These are phyloP conservation scores for Tremella mesenterica DNA, from an alignment of 768 basidiomycete genomes.

Conservation along the genomic window DNA sequence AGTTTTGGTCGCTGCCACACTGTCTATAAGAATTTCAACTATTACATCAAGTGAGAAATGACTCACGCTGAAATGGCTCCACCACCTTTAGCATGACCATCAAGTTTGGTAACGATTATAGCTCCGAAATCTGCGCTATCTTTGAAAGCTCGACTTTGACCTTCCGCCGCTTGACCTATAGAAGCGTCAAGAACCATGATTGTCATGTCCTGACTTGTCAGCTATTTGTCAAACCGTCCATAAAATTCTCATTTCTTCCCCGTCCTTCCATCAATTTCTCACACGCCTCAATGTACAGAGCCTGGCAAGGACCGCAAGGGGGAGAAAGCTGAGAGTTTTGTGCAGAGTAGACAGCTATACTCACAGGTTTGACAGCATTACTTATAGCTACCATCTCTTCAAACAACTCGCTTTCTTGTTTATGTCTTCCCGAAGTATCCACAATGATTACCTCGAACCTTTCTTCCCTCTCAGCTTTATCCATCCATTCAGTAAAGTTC, in stretches of 20 bases:
- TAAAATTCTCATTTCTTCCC: too few species aligned
- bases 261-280: too few species aligned
- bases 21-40: constrained; percentile 38
- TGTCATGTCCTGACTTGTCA: constrained; percentile 60
- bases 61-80: constrained; percentile 97
- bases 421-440: constrained; percentile 93
- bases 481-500: background rate
- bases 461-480: constrained; percentile 47
- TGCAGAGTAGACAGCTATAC: constrained; percentile 4
- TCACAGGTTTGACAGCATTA: constrained; percentile 73
- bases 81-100: constrained; percentile 97
- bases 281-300: too few species aligned
- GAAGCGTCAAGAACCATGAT: constrained; percentile 92
- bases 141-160: constrained; percentile 93
- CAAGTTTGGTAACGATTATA: constrained; percentile 99
- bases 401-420: constrained; percentile 93
- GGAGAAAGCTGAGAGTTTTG: background rate
- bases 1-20: constrained; percentile 96
- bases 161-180: constrained; percentile 97
- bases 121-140: constrained; percentile 96
- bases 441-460: constrained; percentile 98
- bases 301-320: background rate
- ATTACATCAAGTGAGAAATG: background rate
- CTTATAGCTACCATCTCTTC: constrained; percentile 97
- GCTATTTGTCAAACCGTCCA: background rate